Percentiles rank a stretch among this genome's conserved stretches.
Evolutionary conservation across 2,329 filamentous ascomycete species (phyloP).

Genomic region (Claviceps monticola): DNA sequence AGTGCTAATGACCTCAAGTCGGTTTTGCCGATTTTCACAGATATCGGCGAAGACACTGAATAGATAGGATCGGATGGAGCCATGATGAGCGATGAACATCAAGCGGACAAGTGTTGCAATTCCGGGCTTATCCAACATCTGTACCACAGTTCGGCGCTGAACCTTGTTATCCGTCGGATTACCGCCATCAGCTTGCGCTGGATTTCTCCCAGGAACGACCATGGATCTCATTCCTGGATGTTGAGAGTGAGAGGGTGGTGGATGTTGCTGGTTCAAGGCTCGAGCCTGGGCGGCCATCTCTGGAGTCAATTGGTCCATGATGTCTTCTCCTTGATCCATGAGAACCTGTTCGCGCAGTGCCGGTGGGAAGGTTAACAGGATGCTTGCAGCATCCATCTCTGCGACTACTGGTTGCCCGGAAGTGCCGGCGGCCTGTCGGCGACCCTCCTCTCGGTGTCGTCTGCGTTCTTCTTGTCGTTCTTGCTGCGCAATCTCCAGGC

Average conservation of each 20-base stretch:
- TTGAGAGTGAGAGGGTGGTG: slow-evolving; percentile 11
- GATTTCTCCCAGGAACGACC: slow-evolving; percentile 12
- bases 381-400: slow-evolving; percentile 88
- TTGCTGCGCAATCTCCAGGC: slow-evolving; percentile 79
- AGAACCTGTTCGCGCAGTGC: slow-evolving; percentile 74
- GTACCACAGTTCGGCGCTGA: slow-evolving; percentile 70
- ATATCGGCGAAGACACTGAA: slow-evolving; percentile 83
- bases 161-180: slow-evolving; percentile 45
- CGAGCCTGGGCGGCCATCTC: slow-evolving; percentile 80
- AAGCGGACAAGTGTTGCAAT: slow-evolving; percentile 93
- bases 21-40: slow-evolving; percentile 92
- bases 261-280: slow-evolving; percentile 39
- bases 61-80: slow-evolving; percentile 69
- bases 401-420: slow-evolving; percentile 35
- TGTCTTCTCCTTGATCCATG: slow-evolving; percentile 80
- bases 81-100: slow-evolving; percentile 93
- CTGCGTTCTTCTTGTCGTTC: slow-evolving; percentile 81
- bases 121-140: slow-evolving; percentile 93
- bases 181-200: slow-evolving; percentile 10
- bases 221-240: slow-evolving; percentile 18
- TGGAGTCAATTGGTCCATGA: slow-evolving; percentile 70
- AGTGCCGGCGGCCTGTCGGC: slow-evolving; percentile 46
- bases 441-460: slow-evolving; percentile 69
- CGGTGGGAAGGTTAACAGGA: slow-evolving; percentile 79
- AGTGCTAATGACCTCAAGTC: slow-evolving; percentile 84